Evolutionary conservation across 2,329 filamentous ascomycete genomes (phyloP), one percentile per base, ranked within the genome.

Genomic region (Iodosphaeria phyllophila): DNA sequence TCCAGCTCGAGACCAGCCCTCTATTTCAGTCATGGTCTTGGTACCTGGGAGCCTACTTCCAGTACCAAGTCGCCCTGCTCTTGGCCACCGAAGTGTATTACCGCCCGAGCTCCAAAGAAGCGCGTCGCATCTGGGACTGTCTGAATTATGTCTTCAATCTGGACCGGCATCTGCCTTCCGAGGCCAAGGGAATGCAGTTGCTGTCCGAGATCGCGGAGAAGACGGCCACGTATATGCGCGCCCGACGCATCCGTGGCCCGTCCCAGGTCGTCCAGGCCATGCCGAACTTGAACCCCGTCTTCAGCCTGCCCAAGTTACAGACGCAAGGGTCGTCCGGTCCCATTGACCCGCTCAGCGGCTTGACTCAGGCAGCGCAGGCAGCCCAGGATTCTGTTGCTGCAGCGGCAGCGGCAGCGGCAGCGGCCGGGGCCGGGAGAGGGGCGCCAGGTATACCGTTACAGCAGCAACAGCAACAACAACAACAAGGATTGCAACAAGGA

Each of bases 61-160:
- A 80, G 41, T 79, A 73, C 42, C 76, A 82, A 38, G 60, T 64
- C 4, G 72, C 74, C 0, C 55, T 83, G 16, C 54, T 83, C 1
- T 52, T 84, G 13, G 56, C 78, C 5, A 62, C 67, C 13, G 74
- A 83, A 40, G 50, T 79, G 4, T 74, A 69, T 40, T 59, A 61
- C 23, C 56, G 59, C 20, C 64, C 68, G 0, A 50, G 59, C 26
- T 54, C 60, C 23, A 56, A 56, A 25, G 60, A 75, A 31, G 66
- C 68, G 2, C 58, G 64, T 13, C 61, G 74, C 6, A 74, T 80
- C 29, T 80, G 76, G 74, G 50, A 54, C 17, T 74, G 70, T 36
- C 51, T 80, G 14, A 74, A 83, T 40, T 82, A 70, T 40, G 68
- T 77, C 13, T 83, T 79, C 41, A 62, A 68, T 25, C 50, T 72